Base-by-base conservation (phyloP, 805 yeast genomes). In the Candida ovalis region DNA sequence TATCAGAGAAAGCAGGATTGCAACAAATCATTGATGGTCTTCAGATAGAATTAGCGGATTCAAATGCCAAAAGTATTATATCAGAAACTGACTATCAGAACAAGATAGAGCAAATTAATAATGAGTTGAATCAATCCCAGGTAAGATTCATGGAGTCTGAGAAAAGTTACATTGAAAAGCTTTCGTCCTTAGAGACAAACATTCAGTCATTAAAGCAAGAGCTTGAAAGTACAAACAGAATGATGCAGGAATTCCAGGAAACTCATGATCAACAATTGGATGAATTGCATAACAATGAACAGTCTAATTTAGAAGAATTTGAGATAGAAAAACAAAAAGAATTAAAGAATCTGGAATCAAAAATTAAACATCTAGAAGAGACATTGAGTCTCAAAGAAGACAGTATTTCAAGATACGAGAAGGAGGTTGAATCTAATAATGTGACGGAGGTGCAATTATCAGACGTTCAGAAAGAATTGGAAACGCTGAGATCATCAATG, bases 161-260 rank as follows among this genome's bases (percentile, higher is more conserved):
- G 17, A 5, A 5, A 10, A 18, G 12, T 6, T 18, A 35, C 38
- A 7, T 5, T 17, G 22, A 35, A 5, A 35, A 35, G 21, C 3
- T 35, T 7, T 35, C 21, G 12, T 23, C 8, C 2, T 22, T 39
- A 24, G 19, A 25, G 19, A 23, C 4, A n/a, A 10, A 22, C 12
- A 35, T 48, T 7, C 19, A 27, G 15, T 40, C 33, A 23, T 10
- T 48, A 6, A n/a, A 42, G 9, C 22, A 41, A 2, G 25, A 37
- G 15, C 25, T 48, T 10, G 28, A 54, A 37, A 46, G 49, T 15
- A 47, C 52, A 32, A 51, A 54, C 43, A 23, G 37, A 21, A 45
- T 54, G 51, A 51, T 54, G 50, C 38, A 46, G 23, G 55, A 54
- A 3, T 54, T 49, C 51, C 55, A 54, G 21, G 15, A 36, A n/a